Base-by-base conservation (phyloP, 352 stramenopile genomes). In the Phytophthora ramorum region DNA sequence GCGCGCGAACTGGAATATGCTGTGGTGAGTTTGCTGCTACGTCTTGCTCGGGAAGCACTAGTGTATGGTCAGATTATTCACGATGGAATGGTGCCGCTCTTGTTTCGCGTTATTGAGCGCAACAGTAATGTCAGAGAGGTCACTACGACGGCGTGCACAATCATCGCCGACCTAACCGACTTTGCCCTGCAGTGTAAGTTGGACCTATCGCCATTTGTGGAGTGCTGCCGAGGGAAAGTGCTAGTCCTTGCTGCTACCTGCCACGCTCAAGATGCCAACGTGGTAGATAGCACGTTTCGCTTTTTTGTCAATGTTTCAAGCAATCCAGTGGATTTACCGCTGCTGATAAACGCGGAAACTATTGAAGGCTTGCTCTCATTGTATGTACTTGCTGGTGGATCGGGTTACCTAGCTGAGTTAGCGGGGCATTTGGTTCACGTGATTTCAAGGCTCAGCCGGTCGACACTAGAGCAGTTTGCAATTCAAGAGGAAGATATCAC, bases 131-230 rank as follows among this genome's bases (percentile, higher is more conserved):
- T 74, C 0, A 43, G 80, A 16, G 85, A 96, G 19, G 78, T 89
- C 1, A 64, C 77, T 12, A 58, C 62, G 0, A 65, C 73, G 0
- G 67, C 83, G 1, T 93, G 88, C 24, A 64, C 81, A 7, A 85
- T 97, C 4, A 65, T 97, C 5, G 90, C 92, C 24, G 71, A 79
- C 3, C 46, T 97, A 12, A 87, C 86, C 1, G 73, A 79, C 14
- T 91, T 91, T 69, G 81, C 85, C 3, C 47, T 64, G 8, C 49
- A 78, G 9, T 87, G 82, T 40, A 84, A 80, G 20, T 55, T 92
- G 20, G 85, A 92, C 49, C 22, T 93, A 5, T 72, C 72, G 8
- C 58, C 76, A 19, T 90, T 85, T 32, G n/a, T 90, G 32, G 63
- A 74, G 10, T 20, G 48, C 1, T 93, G 85, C 51, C 58, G 30